Conservation (phyloP, 768 basidiomycete genomes). For the Leccinellum albellum region DNA sequence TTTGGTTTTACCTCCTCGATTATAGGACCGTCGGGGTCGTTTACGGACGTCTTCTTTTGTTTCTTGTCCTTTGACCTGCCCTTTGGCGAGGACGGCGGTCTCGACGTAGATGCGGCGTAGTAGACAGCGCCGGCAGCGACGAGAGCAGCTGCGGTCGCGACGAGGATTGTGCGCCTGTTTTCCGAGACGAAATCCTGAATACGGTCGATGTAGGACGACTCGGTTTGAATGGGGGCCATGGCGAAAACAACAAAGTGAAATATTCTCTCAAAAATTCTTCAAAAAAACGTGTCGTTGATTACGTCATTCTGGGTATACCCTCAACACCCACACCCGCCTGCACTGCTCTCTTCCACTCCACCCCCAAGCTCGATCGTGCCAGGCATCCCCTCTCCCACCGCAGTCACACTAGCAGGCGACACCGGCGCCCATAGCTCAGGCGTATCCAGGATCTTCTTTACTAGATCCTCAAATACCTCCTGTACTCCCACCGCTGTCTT, state of each 20-base stretch:
- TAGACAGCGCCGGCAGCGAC: conserved; percentile 71
- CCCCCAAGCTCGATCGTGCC: conserved; percentile 38
- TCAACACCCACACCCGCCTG: conserved; percentile 34
- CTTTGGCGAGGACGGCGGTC: conserved; percentile 35
- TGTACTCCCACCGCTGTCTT: conserved; percentile 85
- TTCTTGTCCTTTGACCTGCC: conserved; percentile 46
- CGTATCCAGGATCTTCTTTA: conserved; percentile 77
- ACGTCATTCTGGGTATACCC: conserved; percentile 9
- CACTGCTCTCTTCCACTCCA: conserved; percentile 9
- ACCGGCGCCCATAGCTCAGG: conserved; percentile 70
- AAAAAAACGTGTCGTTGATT: conserved; percentile 17
- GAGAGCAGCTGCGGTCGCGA: conserved; percentile 69
- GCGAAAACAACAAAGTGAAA: neutral
- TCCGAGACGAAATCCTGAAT: conserved; percentile 68
- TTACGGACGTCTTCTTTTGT: conserved; percentile 51
- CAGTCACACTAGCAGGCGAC: conserved; percentile 19
- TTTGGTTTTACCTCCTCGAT: conserved; percentile 69
- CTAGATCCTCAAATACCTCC: conserved; percentile 74
- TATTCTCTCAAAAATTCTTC: conserved; percentile 1
- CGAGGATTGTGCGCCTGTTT: conserved; percentile 70
- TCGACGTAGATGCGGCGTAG: conserved; percentile 49
- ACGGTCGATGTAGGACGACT: conserved; percentile 51
- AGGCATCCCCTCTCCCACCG: conserved; percentile 34
- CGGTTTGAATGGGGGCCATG: conserved; percentile 20
- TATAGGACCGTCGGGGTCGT: conserved; percentile 67